phyloP scores from a whole-genome alignment of 305 asterid species.

The Solanum hybrid region DNA sequence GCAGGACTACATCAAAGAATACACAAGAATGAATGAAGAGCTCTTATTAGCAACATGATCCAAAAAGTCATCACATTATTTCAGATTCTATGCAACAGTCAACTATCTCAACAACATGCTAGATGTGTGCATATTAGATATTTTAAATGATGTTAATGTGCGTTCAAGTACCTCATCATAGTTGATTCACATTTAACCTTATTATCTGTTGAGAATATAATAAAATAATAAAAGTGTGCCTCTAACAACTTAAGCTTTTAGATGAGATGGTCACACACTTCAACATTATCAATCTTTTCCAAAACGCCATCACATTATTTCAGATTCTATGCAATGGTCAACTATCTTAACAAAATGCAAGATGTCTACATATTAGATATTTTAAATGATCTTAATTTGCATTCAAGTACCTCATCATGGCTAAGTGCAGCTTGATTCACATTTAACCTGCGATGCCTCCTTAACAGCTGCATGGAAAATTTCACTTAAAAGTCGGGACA shows the following conservation, averaged over 20 bases:
- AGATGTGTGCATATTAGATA: neutral
- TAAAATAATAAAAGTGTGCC: neutral
- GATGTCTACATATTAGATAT: neutral
- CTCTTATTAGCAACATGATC: neutral
- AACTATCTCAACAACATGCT: neutral
- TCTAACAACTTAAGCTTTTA: neutral
- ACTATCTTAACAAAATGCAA: neutral
- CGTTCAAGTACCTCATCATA: conserved; percentile 60
- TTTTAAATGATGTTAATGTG: neutral
- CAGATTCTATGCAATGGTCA: neutral
- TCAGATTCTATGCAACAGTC: neutral
- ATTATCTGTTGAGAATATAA: neutral
- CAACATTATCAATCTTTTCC: neutral
- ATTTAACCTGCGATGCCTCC: conserved; percentile 88
- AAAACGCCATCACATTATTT: neutral
- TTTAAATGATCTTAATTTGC: neutral
- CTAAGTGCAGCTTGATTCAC: conserved; percentile 54
- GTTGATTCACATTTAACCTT: conserved; percentile 58
- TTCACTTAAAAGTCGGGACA: conserved; percentile 6
- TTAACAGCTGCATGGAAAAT: conserved; percentile 53
- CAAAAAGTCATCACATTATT: neutral
- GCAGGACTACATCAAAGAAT: neutral
- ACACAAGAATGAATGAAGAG: neutral
- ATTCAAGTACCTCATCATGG: conserved; percentile 63
- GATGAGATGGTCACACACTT: neutral